Evolutionary conservation across 2,329 filamentous ascomycete species (phyloP), one percentile per base, ranked within the genome.

Genomic region (Endoconidiophora laricicola): DNA sequence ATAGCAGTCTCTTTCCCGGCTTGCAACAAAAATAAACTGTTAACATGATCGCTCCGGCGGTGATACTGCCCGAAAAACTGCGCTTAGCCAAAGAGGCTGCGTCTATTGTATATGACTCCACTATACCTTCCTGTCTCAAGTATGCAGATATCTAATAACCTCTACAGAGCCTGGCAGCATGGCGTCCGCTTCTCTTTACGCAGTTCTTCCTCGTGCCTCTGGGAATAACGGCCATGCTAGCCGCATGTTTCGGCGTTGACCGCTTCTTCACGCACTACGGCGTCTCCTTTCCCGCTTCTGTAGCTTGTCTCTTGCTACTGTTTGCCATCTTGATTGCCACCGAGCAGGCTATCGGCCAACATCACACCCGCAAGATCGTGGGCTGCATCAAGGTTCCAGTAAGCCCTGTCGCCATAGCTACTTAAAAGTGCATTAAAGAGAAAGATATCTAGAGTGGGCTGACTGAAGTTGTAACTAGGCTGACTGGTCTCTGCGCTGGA

Each of bases 281-380:
- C 20, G 66, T 78, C 6, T 66, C 71, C 0, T 80, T 80, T 54
- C 75, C 75, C 0, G 71, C 76, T 2, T 78, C 74, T 2, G 75
- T 79, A 2, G 73, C 75, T 3, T 74, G 72, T 41, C 65, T 79
- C 56, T 61, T 79, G 41, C 54, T 76, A 6, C 61, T 79, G 2
- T 77, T 78, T 56, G 56, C 72, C 18, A 63, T 58, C 0, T 61
- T 79, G 9, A 63, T 78, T 6, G 49, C 67, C 0, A 67, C 63
- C 6, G 72, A 78, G 57, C 49, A 60, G 3, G 46, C 67, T 0
- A 54, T 78, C 16, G 74, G 74, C 6, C 66, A 68, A 37, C 63
- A 68, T 46, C 67, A 61, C 50, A 74, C 73, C 2, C 69, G 65
- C 52, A 62, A 60, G 22, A 46, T 77, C 16, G 68, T 78, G 3